Conservation (phyloP, 2,329 filamentous ascomycete genomes). For the Pseudogymnoascus sp. region DNA sequence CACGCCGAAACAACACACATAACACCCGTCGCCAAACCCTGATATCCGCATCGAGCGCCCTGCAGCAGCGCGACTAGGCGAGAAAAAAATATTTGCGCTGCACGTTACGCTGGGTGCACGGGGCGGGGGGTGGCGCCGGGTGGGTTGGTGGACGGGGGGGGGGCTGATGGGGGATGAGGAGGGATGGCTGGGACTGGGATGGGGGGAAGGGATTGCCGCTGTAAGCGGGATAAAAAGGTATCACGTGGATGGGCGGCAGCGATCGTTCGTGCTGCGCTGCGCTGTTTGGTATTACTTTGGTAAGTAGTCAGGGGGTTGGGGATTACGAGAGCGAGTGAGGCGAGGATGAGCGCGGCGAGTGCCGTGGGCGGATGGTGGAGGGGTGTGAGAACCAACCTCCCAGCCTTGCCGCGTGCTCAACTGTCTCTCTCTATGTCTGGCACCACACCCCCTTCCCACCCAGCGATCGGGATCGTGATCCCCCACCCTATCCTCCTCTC, state of each 20-base stretch:
- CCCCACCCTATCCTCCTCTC: not conserved
- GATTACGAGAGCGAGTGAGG: not conserved
- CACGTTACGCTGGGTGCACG: not conserved
- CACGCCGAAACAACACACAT: not conserved
- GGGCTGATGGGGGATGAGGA: not conserved
- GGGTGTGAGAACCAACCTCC: not conserved
- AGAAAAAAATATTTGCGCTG: not conserved
- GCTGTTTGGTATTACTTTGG: too few relatives aligned
- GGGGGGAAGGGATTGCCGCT: not conserved
- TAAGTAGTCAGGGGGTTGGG: not conserved
- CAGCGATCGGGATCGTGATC: not conserved
- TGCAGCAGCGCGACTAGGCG: not conserved
- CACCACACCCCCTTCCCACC: not conserved
- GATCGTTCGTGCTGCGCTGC: not conserved
- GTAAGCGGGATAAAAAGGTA: not conserved
- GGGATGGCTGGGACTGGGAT: not conserved
- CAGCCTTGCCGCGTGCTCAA: not conserved
- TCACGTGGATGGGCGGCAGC: not conserved
- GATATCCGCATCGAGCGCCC: not conserved
- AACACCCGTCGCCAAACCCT: too few relatives aligned
- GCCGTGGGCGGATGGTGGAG: too few relatives aligned
- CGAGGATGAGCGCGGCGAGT: not conserved
- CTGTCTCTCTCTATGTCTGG: not conserved
- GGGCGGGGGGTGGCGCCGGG: not conserved
- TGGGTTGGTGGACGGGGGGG: not conserved